Conservation (phyloP, 225 moss, liverwort and hornwort genomes). For the Ulota crispa region DNA sequence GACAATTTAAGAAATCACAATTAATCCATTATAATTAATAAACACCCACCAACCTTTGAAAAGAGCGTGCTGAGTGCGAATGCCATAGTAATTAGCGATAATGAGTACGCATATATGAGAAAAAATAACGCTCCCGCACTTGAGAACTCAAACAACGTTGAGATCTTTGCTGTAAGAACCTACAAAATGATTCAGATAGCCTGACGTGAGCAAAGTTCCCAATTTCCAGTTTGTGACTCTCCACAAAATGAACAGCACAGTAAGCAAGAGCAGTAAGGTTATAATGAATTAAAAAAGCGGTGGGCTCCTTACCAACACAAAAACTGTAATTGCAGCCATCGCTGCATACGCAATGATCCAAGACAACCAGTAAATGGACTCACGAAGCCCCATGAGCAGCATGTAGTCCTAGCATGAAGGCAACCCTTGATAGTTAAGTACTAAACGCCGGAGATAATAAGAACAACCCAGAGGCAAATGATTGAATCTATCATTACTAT, state of each 20-base stretch:
- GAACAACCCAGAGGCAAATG: neutral
- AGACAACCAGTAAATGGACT: conserved; percentile 83
- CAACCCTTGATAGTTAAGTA: conserved; percentile 14
- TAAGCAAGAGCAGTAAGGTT: conserved; percentile 10
- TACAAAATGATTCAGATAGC: conserved; percentile 35
- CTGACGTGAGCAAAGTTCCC: conserved; percentile 8
- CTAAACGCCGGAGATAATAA: neutral
- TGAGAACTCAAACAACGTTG: conserved; percentile 69
- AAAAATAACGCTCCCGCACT: conserved; percentile 60
- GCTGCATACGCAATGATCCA: conserved; percentile 81
- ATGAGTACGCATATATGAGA: conserved; percentile 72
- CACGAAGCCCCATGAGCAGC: conserved; percentile 86
- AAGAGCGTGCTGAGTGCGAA: conserved; percentile 84
- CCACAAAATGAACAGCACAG: conserved; percentile 19
- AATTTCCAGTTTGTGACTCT: neutral
- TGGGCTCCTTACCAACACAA: conserved; percentile 65
- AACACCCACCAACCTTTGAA: conserved; percentile 58
- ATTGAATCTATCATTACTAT: neutral
- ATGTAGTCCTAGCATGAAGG: conserved; percentile 70
- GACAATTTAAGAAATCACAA: conserved; percentile 1
- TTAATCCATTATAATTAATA: neutral
- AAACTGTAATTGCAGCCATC: conserved; percentile 66
- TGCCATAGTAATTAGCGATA: conserved; percentile 85
- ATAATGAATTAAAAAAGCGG: conserved; percentile 12
- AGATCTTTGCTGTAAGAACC: conserved; percentile 65